Conservation (phyloP, 192 early-diverging fungal genomes). For the Backusella australiensis region DNA sequence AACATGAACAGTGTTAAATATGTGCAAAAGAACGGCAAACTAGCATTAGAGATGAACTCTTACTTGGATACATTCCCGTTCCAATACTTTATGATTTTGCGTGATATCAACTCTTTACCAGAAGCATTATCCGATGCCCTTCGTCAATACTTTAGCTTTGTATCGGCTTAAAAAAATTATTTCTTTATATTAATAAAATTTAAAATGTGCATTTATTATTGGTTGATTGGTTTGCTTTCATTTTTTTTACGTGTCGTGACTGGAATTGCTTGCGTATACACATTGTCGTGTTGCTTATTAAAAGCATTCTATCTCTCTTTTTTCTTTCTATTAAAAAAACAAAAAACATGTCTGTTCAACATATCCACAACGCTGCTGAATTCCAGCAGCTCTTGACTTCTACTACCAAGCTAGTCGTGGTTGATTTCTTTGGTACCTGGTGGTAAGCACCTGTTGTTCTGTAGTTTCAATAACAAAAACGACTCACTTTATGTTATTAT, state of each 20-base stretch:
- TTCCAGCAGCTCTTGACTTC: conserved; percentile 25
- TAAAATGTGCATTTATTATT: neutral
- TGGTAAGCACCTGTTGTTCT: conserved; percentile 16
- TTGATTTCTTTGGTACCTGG: conserved; percentile 53
- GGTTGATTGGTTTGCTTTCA: neutral
- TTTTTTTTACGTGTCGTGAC: neutral
- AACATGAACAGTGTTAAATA: conserved; percentile 89
- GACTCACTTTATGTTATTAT: neutral
- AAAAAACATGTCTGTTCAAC: conserved; percentile 16
- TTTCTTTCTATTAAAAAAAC: neutral
- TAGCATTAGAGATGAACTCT: conserved; percentile 67
- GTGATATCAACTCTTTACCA: conserved; percentile 85
- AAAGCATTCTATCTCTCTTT: neutral
- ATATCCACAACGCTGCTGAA: conserved; percentile 37
- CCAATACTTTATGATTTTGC: conserved; percentile 92
- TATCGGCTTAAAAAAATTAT: conserved; percentile 39
- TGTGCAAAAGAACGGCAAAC: conserved; percentile 57
- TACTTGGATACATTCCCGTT: conserved; percentile 99
- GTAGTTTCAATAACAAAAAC: neutral
- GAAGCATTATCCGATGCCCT: conserved; percentile 90
- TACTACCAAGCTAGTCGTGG: conserved; percentile 41
- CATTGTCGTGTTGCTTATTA: neutral
- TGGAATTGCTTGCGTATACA: neutral
- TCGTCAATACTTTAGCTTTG: conserved; percentile 93
- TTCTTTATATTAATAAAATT: neutral